Percentiles rank a stretch among this genome's conserved stretches.
These are phyloP conservation scores for Nepenthes gracilis DNA, from an alignment of 148 eudicot genomes.

Conservation along the genomic window DNA sequence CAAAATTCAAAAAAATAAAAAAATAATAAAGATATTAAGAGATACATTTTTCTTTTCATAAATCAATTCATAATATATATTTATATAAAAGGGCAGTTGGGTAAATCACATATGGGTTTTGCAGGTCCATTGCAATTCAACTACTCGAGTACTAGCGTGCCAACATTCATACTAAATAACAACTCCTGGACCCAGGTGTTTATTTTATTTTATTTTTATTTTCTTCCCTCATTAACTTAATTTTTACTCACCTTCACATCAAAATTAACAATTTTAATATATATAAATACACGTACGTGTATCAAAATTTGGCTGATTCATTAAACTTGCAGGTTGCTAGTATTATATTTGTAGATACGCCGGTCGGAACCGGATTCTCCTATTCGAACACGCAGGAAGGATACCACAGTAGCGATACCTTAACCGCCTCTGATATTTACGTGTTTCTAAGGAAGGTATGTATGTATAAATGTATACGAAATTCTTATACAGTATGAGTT, in stretches of 20 bases:
- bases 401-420: constrained; percentile 29
- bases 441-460: constrained; percentile 46
- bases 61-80: too few species aligned
- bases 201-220: neutral
- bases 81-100: too few species aligned
- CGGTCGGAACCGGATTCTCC: constrained; percentile 70
- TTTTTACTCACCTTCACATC: neutral
- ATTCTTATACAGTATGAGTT: neutral
- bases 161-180: neutral
- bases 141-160: neutral
- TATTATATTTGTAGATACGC: constrained; percentile 53
- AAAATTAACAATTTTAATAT: neutral
- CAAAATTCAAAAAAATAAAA: too few species aligned
- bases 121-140: neutral
- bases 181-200: neutral
- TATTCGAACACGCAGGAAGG: constrained; percentile 34
- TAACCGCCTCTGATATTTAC: constrained; percentile 20
- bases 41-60: too few species aligned
- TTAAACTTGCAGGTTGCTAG: constrained; percentile 35
- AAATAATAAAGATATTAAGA: too few species aligned
- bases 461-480: neutral
- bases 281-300: neutral
- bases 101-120: neutral
- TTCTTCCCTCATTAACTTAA: too few species aligned
- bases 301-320: neutral